A percentile compares a stretch with the other conserved stretches of the same genome.
Conservation (phyloP, 129 eudicot genomes). For the Saussurea involucrata region DNA sequence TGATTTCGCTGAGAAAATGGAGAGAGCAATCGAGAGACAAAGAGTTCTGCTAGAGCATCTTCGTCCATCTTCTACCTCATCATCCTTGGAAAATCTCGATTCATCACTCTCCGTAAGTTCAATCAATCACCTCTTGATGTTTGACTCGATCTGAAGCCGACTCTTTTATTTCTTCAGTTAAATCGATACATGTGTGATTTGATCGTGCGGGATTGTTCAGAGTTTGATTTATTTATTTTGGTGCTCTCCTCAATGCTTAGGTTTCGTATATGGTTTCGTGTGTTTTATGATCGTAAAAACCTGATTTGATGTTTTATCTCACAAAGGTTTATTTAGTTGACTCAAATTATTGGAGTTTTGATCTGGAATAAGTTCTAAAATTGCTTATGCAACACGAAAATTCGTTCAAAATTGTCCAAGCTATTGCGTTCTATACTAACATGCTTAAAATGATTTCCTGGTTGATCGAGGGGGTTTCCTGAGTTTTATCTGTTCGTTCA, state of each 20-base stretch:
- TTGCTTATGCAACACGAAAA: background rate
- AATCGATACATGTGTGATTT: background rate
- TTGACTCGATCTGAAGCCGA: conserved; percentile 13
- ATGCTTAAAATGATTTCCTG: background rate
- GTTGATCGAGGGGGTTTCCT: background rate
- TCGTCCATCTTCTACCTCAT: conserved; percentile 62
- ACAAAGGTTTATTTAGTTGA: background rate
- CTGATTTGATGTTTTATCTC: conserved; percentile 5
- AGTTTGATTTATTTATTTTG: background rate
- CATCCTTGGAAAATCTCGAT: conserved; percentile 64
- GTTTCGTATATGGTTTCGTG: background rate
- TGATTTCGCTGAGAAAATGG: conserved; percentile 44
- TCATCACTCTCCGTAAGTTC: conserved; percentile 65
- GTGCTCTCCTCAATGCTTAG: background rate
- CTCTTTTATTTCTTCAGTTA: background rate
- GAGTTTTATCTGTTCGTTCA: background rate
- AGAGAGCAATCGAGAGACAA: conserved; percentile 85
- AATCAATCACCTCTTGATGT: background rate
- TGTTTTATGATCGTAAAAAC: background rate
- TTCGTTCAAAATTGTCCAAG: background rate
- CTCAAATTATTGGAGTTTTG: background rate
- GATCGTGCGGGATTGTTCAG: background rate
- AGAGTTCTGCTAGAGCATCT: conserved; percentile 75
- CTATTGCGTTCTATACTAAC: background rate
- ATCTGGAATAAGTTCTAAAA: conserved; percentile 9